Evolutionary conservation across 1,139 yeast genomes (phyloP).

Genomic region (Geotrichum candidum): DNA sequence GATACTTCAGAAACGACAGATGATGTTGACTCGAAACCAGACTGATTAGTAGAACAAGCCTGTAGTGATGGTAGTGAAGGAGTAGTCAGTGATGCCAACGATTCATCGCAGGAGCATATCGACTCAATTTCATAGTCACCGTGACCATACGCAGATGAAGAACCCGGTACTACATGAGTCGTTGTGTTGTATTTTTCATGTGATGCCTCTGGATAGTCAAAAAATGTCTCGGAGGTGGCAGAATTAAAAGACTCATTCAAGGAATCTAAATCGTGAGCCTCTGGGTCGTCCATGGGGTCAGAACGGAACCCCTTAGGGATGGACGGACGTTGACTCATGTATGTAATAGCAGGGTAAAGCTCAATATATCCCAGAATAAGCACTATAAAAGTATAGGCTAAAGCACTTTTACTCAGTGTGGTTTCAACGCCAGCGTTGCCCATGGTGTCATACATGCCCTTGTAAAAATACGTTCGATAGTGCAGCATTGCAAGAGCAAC

Average conservation of each 20-base stretch:
- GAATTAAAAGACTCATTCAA: background rate
- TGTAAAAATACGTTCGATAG: constrained; percentile 2
- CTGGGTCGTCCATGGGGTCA: constrained; percentile 5
- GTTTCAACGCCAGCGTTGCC: constrained; percentile 6
- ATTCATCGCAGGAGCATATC: background rate
- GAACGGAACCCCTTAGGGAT: background rate
- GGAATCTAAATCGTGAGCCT: constrained; percentile 3
- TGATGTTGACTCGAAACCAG: background rate
- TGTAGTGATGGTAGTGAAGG: constrained; percentile 6
- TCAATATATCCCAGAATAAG: constrained; percentile 9
- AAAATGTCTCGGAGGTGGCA: background rate
- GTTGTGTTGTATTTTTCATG: background rate
- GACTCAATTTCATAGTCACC: background rate
- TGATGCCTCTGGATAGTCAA: background rate
- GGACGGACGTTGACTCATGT: constrained; percentile 13
- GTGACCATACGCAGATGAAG: background rate
- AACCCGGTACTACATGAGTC: background rate
- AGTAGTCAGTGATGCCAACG: background rate
- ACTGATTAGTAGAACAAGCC: constrained; percentile 1
- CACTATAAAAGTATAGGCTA: background rate
- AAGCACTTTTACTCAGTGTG: constrained; percentile 2
- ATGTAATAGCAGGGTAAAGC: constrained; percentile 13
- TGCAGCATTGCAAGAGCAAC: constrained; percentile 4
- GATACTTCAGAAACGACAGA: constrained; percentile 4
- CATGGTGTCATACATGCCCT: constrained; percentile 5